Evolutionary conservation across 163 green algal species (phyloP).

Genomic region (Prototheca cutis): DNA sequence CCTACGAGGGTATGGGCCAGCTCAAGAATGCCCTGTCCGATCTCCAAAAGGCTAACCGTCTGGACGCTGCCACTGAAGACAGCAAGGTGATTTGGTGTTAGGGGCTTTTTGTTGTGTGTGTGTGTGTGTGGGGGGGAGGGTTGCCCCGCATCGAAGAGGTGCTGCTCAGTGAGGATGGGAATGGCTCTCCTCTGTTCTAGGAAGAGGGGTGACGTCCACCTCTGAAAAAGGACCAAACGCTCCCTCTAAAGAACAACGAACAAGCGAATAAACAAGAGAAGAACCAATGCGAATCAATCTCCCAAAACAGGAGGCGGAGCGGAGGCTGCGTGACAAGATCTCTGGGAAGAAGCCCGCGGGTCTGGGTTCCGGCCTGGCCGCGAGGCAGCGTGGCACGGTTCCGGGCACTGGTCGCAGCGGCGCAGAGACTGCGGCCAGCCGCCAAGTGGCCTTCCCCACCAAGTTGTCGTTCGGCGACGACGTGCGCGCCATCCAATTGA

Average conservation of each 20-base stretch:
- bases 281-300: no score
- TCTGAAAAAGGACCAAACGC: no score
- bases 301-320: conserved; percentile 65
- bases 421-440: conserved; percentile 5
- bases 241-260: no score
- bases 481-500: conserved; percentile 54
- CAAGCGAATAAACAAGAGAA: no score
- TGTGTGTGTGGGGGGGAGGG: no score
- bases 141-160: no score
- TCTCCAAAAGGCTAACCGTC: conserved; percentile 54
- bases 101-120: no score
- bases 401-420: background rate
- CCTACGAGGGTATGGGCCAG: conserved; percentile 57
- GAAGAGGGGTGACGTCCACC: no score
- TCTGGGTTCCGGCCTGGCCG: conserved; percentile 14
- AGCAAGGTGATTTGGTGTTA: conserved; percentile 33
- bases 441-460: conserved; percentile 31
- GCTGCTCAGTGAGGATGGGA: no score
- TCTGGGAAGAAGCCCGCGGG: conserved; percentile 32
- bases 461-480: conserved; percentile 54
- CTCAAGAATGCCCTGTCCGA: conserved; percentile 68
- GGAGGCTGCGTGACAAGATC: conserved; percentile 48
- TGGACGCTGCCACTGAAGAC: conserved; percentile 46
- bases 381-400: background rate
- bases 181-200: no score